A percentile compares a stretch with the other conserved stretches of the same genome.
These are phyloP conservation scores for Pseudohyphozyma bogoriensis DNA, from an alignment of 768 basidiomycete genomes.

Conservation along the genomic window DNA sequence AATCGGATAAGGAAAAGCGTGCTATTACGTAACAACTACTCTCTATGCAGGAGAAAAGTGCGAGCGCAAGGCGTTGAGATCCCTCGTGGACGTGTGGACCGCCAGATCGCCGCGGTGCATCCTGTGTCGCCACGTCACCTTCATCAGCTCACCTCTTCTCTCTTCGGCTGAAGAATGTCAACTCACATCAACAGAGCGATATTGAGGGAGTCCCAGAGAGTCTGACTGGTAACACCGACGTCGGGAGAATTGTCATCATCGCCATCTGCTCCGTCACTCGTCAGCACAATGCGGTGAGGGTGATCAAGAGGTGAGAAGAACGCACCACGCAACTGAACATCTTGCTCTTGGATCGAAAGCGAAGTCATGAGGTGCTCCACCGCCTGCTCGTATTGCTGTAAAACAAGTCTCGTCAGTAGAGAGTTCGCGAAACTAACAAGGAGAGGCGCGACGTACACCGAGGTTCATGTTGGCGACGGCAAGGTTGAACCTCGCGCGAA, in stretches of 20 bases:
- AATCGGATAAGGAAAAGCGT: too few relatives aligned
- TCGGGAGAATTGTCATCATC: conserved; percentile 40
- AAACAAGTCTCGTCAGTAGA: background rate
- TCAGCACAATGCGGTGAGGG: background rate
- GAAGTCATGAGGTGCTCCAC: conserved; percentile 58
- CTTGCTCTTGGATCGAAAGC: conserved; percentile 75
- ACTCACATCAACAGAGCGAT: conserved; percentile 35
- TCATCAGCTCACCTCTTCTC: background rate
- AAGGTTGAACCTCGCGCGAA: conserved; percentile 51
- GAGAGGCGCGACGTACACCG: conserved; percentile 11
- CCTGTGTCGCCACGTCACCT: background rate
- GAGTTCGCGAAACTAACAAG: background rate
- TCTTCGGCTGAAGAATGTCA: too few relatives aligned
- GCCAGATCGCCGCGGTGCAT: conserved; percentile 20
- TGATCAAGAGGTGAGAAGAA: conserved; percentile 7
- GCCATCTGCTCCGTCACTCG: too few relatives aligned
- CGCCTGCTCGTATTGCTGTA: conserved; percentile 68
- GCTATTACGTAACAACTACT: too few relatives aligned
- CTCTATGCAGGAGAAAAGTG: background rate
- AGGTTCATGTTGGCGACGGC: conserved; percentile 26
- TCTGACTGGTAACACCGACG: conserved; percentile 51
- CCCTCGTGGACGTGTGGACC: background rate
- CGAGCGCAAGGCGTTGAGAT: conserved; percentile 3
- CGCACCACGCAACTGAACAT: conserved; percentile 46
- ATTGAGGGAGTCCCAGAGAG: conserved; percentile 80